phyloP scores from a whole-genome alignment of 148 eudicot species.

The Silene conica region DNA sequence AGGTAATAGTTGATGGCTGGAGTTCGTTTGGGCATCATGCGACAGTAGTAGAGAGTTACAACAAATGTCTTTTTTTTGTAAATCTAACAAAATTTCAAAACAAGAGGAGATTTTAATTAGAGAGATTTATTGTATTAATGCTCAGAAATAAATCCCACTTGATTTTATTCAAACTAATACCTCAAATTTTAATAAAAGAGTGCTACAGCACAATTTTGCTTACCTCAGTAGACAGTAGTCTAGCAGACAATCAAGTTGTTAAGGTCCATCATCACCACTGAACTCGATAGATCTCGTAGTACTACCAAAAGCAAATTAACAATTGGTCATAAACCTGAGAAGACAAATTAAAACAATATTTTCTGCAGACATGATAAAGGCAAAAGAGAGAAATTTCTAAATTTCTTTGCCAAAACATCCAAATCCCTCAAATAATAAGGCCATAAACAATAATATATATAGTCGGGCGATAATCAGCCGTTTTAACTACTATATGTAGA shows the following conservation, averaged over 20 bases:
- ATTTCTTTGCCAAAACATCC: neutral
- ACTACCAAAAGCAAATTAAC: neutral
- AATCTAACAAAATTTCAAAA: neutral
- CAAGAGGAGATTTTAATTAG: neutral
- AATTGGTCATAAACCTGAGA: neutral
- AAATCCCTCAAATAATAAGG: neutral
- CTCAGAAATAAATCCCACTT: neutral
- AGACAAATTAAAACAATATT: neutral
- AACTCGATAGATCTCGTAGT: neutral
- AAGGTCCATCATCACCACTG: conserved; percentile 6
- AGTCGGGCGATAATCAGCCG: neutral
- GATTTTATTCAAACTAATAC: neutral
- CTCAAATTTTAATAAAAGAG: neutral
- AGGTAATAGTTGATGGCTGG: conserved; percentile 5
- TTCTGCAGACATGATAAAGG: neutral
- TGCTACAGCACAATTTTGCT: conserved; percentile 2
- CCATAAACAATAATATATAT: neutral
- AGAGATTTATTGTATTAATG: neutral
- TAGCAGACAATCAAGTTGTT: neutral
- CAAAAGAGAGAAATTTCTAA: neutral
- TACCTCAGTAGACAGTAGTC: neutral
- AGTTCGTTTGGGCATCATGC: neutral
- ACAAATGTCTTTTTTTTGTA: neutral
- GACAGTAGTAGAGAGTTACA: neutral
- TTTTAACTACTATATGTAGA: neutral